Evolutionary conservation across 2,329 filamentous ascomycete species (phyloP), one percentile per base, ranked within the genome.

Genomic region (Venturia carpophila): DNA sequence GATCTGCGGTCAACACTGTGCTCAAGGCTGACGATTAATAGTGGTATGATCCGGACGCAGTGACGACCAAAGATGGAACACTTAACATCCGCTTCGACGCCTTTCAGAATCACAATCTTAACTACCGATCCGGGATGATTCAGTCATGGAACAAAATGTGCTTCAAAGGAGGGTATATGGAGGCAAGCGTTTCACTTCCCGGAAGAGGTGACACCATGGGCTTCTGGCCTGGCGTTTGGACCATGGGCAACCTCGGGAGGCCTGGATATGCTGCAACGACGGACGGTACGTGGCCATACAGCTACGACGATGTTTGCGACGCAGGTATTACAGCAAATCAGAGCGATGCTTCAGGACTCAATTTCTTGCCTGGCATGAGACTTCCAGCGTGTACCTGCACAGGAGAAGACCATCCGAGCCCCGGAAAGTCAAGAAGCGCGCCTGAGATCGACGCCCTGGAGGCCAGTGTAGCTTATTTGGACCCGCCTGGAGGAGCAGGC

Each of bases 141-240:
- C 87, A 90, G 70, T 88, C 84, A 13, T 90, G 87, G 87, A 90
- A 90, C 73, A 84, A 88, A 71, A 72, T 90, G 64, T 89, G 87
- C 74, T 90, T 89, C 77, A 89, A 87, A 67, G 86, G 87, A 41
- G 87, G 87, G 3, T 82, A 87, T 60, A 71, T 90, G 17, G 87
- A 90, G 75, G 86, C 86, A 24, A 87, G 85, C 70, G 84, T 90
- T 63, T 90, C 87, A 4, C 77, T 90, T 6, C 87, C 87, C 17
- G 87, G 87, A 19, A 76, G 79, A 60, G 87, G 87, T 58, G 85
- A 89, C 68, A 82, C 84, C 17, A 80, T 84, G 65, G 87, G 87
- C 66, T 87, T 90, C 75, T 90, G 87, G 87, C 87, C 87, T 52
- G 87, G 87, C 74, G 88, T 89, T 74, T 90, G 87, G 87, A 80